Conservation (phyloP, 2,329 filamentous ascomycete genomes). For the Sordariomycetes sp. region DNA sequence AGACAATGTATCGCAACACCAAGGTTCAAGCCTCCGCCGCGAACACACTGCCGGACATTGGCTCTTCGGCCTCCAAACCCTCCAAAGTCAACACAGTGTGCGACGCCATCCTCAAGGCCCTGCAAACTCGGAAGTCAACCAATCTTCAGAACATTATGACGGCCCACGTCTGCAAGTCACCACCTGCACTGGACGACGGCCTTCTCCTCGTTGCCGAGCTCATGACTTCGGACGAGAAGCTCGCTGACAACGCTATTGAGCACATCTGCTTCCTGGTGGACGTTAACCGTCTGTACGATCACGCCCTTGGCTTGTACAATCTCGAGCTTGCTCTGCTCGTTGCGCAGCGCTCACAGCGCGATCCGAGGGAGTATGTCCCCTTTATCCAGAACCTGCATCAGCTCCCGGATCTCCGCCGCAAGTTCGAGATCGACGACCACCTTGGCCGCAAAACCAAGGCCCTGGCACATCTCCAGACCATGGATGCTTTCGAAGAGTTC, state of each 20-base stretch:
- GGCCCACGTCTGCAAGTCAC: slow-evolving; percentile 85
- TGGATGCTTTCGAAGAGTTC: slow-evolving; percentile 70
- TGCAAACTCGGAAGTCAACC: slow-evolving; percentile 52
- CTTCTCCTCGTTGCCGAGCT: slow-evolving; percentile 70
- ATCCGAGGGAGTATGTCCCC: slow-evolving; percentile 89
- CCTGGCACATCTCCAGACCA: slow-evolving; percentile 61
- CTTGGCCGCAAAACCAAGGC: slow-evolving; percentile 71
- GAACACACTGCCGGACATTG: slow-evolving; percentile 8
- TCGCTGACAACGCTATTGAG: slow-evolving; percentile 83
- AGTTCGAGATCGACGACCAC: slow-evolving; percentile 84
- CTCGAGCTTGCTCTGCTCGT: slow-evolving; percentile 83
- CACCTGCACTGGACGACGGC: slow-evolving; percentile 82
- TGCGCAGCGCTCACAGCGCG: slow-evolving; percentile 91
- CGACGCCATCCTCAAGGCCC: slow-evolving; percentile 65
- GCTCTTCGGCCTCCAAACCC: slow-evolving; percentile 4
- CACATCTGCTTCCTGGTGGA: slow-evolving; percentile 98
- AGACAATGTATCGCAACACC: slow-evolving; percentile 90
- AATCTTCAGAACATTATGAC: slow-evolving; percentile 89
- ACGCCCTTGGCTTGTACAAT: slow-evolving; percentile 84
- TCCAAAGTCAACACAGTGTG: slow-evolving; percentile 82
- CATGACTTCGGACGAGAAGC: slow-evolving; percentile 54
- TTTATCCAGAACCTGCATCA: slow-evolving; percentile 84
- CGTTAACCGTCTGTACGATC: slow-evolving; percentile 83
- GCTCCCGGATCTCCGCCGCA: slow-evolving; percentile 59
- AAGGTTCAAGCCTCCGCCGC: slow-evolving; percentile 28